Base-by-base conservation (phyloP, 805 yeast species). In the Dipodascus geniculatus region DNA sequence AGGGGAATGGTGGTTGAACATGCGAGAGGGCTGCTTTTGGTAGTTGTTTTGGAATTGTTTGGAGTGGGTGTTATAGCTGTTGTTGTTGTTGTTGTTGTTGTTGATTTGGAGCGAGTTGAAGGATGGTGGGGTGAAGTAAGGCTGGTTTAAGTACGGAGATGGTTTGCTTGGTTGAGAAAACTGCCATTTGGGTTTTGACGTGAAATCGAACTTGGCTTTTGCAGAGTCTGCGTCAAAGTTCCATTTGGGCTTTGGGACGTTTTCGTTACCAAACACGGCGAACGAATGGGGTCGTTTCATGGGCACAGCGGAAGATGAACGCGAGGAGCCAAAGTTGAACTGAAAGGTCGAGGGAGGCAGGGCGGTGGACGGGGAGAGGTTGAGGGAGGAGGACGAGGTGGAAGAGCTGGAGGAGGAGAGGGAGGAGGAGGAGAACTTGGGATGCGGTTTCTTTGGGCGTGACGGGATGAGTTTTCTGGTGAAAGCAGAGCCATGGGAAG, bases 251-350 rank as follows among this genome's bases (percentile, higher is more conserved):
- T 54, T 48, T 19, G 54, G 49, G 16, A 56, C 56, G 23, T 53
- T 22, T 22, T 56, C 53, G 22, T 56, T 53, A 58, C 50, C 57
- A 56, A 33, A 53, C 49, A 50, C 54, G 52, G 55, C 58, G 47
- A 61, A 60, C n/a, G 63, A 61, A 24, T 58, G 60, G 20, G 65
- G 61, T 49, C 66, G 57, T 48, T 61, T 61, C 35, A 60, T 56
- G 14, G 61, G 53, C 19, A 50, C 48, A 3, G 51, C 23, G n/a
- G 51, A n/a, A n/a, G n/a, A n/a, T n/a, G 55, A 35, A 35, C n/a
- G 42, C 42, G 53, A 28, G 53, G 54, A 20, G 49, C 28, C 49
- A 22, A 47, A 22, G 17, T 23, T 47, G 23, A 53, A 51, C 48
- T 28, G 54, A 31, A 23, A 31, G n/a, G 19, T 55, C 48, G 48